phyloP scores from a whole-genome alignment of 345 rosid species.

The Rhizophora mangle region DNA sequence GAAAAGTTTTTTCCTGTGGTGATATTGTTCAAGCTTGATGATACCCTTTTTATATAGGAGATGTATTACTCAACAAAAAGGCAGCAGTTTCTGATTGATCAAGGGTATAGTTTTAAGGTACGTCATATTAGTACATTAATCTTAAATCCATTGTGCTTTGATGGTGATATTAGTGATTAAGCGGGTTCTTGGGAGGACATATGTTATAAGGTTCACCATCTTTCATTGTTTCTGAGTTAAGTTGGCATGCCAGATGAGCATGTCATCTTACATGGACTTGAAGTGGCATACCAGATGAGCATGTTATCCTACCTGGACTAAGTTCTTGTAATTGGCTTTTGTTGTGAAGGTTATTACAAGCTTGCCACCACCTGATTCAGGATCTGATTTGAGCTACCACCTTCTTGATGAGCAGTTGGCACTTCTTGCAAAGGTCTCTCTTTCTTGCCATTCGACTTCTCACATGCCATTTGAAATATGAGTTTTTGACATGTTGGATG shows the following conservation, averaged over 20 bases:
- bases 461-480: not conserved
- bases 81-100: slow-evolving; percentile 93
- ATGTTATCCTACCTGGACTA: not conserved
- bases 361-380: slow-evolving; percentile 80
- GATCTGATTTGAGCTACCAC: slow-evolving; percentile 69
- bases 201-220: too few species aligned
- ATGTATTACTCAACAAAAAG: slow-evolving; percentile 93
- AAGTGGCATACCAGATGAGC: not conserved
- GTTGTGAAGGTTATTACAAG: slow-evolving; percentile 69
- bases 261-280: not conserved
- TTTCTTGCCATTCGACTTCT: not conserved
- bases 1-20: not conserved
- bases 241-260: not conserved
- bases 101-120: slow-evolving; percentile 95
- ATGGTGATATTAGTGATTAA: not conserved
- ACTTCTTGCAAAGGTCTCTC: slow-evolving; percentile 62
- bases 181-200: not conserved
- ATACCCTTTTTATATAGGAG: slow-evolving; percentile 45
- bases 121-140: not conserved
- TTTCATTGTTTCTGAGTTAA: too few species aligned
- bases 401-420: slow-evolving; percentile 68
- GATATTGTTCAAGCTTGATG: not conserved
- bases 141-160: slow-evolving; percentile 3
- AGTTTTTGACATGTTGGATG: slow-evolving; percentile 16
- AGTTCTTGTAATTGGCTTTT: not conserved